Evolutionary conservation across 305 asterid genomes (phyloP).

Genomic region (Fraxinus dipetala): DNA sequence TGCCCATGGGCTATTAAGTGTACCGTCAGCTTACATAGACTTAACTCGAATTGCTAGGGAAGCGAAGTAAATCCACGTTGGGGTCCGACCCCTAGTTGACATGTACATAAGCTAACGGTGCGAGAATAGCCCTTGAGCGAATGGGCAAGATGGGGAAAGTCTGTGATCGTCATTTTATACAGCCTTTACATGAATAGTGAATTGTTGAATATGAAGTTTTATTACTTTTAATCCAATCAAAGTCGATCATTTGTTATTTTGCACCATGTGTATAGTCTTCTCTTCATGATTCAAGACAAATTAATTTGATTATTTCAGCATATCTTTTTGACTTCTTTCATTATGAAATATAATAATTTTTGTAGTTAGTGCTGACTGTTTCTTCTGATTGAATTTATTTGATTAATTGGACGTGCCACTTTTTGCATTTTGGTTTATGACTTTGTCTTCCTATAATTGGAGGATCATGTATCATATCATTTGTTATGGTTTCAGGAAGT

Average conservation of each 20-base stretch:
- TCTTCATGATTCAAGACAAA: slow-evolving; percentile 3
- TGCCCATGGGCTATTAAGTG: neutral
- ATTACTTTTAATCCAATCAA: slow-evolving; percentile 4
- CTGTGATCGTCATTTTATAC: neutral
- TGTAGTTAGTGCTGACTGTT: neutral
- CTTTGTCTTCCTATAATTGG: slow-evolving; percentile 18
- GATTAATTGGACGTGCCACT: neutral
- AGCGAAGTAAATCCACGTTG: neutral
- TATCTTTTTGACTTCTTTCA: neutral
- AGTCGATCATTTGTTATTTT: neutral
- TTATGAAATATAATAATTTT: slow-evolving; percentile 3
- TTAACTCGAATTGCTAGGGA: neutral
- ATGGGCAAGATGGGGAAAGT: neutral
- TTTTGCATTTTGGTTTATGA: slow-evolving; percentile 8
- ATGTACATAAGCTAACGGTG: neutral
- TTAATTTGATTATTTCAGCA: neutral
- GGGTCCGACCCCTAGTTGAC: neutral
- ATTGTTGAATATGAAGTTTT: neutral
- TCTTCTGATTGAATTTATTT: neutral
- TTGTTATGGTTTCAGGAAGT: slow-evolving; percentile 56
- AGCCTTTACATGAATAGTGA: neutral
- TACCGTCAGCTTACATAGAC: neutral
- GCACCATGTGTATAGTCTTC: neutral
- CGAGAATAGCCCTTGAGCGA: neutral
- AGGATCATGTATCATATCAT: slow-evolving; percentile 18